Conservation (phyloP, 805 yeast species). For the Wickerhamiella musiphila region DNA sequence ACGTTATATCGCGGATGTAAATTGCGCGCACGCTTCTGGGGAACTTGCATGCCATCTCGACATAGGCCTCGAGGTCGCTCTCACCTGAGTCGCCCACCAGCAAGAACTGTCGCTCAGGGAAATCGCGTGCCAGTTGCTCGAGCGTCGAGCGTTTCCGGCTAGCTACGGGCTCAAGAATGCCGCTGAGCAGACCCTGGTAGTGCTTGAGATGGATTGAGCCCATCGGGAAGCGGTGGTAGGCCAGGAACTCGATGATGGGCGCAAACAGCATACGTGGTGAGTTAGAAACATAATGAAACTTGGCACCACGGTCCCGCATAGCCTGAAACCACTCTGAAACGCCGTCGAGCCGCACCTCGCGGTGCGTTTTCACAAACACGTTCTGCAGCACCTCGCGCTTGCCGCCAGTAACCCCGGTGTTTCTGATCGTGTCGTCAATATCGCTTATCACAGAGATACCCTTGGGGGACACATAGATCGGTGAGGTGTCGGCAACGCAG, state of each 20-base stretch:
- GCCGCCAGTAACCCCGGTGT: conserved; percentile 80
- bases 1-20: conserved; percentile 55
- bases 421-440: conserved; percentile 84
- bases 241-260: conserved; percentile 39
- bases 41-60: conserved; percentile 40
- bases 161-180: conserved; percentile 73
- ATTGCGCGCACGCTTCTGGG: conserved; percentile 58
- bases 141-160: conserved; percentile 61
- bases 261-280: conserved; percentile 82
- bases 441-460: conserved; percentile 75
- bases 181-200: conserved; percentile 63
- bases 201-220: conserved; percentile 82
- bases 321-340: conserved; percentile 54
- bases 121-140: conserved; percentile 46
- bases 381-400: conserved; percentile 68
- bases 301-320: conserved; percentile 31
- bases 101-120: conserved; percentile 60
- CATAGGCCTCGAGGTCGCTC: conserved; percentile 82
- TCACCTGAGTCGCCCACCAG: conserved; percentile 94
- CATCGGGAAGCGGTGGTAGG: conserved; percentile 39
- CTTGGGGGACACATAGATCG: conserved; percentile 10
- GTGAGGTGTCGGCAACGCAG: conserved; percentile 4
- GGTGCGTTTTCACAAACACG: conserved; percentile 48
- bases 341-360: conserved; percentile 56
- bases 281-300: conserved; percentile 89